These are phyloP conservation scores for Hippophae tibetana DNA, from an alignment of 306 rosid species.

Conservation along the genomic window DNA sequence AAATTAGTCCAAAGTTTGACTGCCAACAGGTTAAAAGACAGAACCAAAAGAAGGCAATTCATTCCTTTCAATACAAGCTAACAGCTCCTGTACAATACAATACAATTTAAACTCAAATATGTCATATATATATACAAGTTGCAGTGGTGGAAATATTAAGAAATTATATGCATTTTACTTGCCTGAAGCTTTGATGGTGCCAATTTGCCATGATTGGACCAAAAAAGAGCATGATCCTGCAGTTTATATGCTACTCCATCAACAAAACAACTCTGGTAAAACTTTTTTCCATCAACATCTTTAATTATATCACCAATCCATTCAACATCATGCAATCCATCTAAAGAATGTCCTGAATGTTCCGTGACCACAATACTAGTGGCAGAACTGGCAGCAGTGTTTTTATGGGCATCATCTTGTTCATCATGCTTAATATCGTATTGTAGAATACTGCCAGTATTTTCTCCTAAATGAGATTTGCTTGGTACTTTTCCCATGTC, in stretches of 20 bases:
- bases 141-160: slow-evolving; percentile 2
- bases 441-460: slow-evolving; percentile 20
- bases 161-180: slow-evolving; percentile 34
- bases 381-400: slow-evolving; percentile 36
- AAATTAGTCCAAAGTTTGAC: slow-evolving; percentile 14
- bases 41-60: neutral
- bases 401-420: slow-evolving; percentile 35
- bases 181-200: slow-evolving; percentile 74
- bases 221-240: slow-evolving; percentile 65
- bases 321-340: slow-evolving; percentile 45
- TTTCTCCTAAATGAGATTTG: slow-evolving; percentile 33
- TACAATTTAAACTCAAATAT: too few relatives aligned
- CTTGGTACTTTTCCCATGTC: slow-evolving; percentile 14
- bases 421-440: slow-evolving; percentile 40
- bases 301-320: slow-evolving; percentile 58
- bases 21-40: slow-evolving; percentile 3
- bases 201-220: slow-evolving; percentile 43
- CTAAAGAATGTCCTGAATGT: slow-evolving; percentile 30
- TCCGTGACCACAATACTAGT: slow-evolving; percentile 31
- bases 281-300: slow-evolving; percentile 38
- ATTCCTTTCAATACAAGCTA: neutral
- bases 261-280: slow-evolving; percentile 52
- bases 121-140: neutral
- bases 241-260: slow-evolving; percentile 63
- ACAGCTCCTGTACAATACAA: neutral